These are phyloP conservation scores for Fusarium staphyleae DNA, from an alignment of 2,329 filamentous ascomycete species.

Conservation along the genomic window DNA sequence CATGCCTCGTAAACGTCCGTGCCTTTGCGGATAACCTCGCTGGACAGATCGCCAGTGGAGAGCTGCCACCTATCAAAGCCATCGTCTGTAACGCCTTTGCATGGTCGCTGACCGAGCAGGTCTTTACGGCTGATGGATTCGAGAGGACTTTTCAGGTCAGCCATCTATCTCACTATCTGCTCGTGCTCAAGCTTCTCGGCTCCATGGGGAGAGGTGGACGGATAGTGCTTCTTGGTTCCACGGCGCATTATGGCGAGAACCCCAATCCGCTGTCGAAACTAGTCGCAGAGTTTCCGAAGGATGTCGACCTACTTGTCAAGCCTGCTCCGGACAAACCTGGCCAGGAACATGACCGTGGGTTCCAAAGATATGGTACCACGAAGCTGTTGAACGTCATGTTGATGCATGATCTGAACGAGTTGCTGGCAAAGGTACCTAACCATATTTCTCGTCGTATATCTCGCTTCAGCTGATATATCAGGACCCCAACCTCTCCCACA, in stretches of 20 bases:
- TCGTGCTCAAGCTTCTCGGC: slow-evolving; percentile 31
- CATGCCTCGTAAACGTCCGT: slow-evolving; percentile 5
- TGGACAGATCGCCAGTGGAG: neutral
- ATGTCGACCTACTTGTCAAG: slow-evolving; percentile 11
- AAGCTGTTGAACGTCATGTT: slow-evolving; percentile 39
- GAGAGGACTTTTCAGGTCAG: slow-evolving; percentile 34
- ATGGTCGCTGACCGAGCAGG: slow-evolving; percentile 17
- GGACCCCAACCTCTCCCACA: slow-evolving; percentile 27
- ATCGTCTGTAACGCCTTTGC: slow-evolving; percentile 35
- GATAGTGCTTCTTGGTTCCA: slow-evolving; percentile 27
- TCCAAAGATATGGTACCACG: slow-evolving; percentile 33
- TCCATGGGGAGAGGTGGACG: slow-evolving; percentile 22
- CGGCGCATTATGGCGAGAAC: slow-evolving; percentile 19
- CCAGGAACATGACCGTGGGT: slow-evolving; percentile 30
- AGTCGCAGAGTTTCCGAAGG: slow-evolving; percentile 11
- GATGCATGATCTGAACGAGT: slow-evolving; percentile 37
- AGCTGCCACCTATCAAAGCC: slow-evolving; percentile 22
- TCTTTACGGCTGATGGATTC: slow-evolving; percentile 18
- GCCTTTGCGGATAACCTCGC: slow-evolving; percentile 14
- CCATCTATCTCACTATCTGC: slow-evolving; percentile 31
- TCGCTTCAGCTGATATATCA: neutral
- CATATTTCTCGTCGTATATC: neutral
- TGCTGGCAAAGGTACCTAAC: slow-evolving; percentile 13
- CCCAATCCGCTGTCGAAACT: slow-evolving; percentile 24
- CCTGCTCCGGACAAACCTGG: slow-evolving; percentile 12